These are phyloP conservation scores for Colletotrichum destructivum DNA, from an alignment of 2,329 filamentous ascomycete species.

Conservation along the genomic window DNA sequence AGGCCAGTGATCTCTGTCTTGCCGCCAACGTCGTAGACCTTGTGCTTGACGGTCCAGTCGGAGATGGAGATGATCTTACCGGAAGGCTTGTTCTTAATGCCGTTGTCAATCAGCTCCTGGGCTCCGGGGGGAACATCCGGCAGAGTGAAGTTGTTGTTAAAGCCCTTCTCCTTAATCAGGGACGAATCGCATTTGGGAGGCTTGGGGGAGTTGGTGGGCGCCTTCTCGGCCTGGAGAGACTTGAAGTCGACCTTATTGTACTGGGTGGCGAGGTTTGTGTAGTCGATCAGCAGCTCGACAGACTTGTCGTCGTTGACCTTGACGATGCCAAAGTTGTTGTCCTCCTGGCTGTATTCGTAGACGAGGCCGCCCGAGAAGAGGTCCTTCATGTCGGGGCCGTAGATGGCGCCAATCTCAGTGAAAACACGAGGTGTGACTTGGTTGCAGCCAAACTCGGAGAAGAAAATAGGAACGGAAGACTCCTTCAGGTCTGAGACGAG, in stretches of 20 bases:
- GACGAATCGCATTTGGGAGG: constrained; percentile 75
- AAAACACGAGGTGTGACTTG: constrained; percentile 78
- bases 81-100: constrained; percentile 74
- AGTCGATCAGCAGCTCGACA: constrained; percentile 75
- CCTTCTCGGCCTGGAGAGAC: constrained; percentile 74
- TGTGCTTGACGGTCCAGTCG: constrained; percentile 70
- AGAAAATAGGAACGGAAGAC: constrained; percentile 82
- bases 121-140: constrained; percentile 78
- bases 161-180: constrained; percentile 78
- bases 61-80: constrained; percentile 80
- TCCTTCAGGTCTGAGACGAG: constrained; percentile 76
- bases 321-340: constrained; percentile 77
- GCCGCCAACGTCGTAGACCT: constrained; percentile 59
- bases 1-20: constrained; percentile 58
- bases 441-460: constrained; percentile 88
- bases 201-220: constrained; percentile 63
- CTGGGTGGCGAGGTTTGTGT: constrained; percentile 81
- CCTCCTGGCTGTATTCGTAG: constrained; percentile 85
- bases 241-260: constrained; percentile 82
- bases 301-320: constrained; percentile 71
- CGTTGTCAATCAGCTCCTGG: constrained; percentile 81
- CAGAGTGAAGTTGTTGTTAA: constrained; percentile 85
- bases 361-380: constrained; percentile 83
- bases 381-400: constrained; percentile 77
- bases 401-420: constrained; percentile 82